A percentile compares a stretch with the other conserved stretches of the same genome.
phyloP scores from a whole-genome alignment of 805 yeast genomes.

The Kodamaea lidongshanica region DNA sequence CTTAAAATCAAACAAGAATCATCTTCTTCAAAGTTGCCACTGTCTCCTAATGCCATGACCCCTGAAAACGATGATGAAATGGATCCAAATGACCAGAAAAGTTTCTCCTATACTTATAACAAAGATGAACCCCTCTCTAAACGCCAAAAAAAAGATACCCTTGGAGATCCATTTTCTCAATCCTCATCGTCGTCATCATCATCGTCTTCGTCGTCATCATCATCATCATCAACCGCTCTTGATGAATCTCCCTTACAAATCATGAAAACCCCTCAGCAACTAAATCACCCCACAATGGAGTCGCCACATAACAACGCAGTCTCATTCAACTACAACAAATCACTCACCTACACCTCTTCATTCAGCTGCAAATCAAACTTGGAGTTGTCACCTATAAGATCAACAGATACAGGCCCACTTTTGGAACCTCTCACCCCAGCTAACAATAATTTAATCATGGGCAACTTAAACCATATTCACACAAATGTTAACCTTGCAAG shows the following conservation, averaged over 20 bases:
- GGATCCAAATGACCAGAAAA: slow-evolving; percentile 11
- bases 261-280: slow-evolving; percentile 11
- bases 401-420: slow-evolving; percentile 57
- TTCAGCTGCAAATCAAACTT: slow-evolving; percentile 61
- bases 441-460: slow-evolving; percentile 10
- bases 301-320: no score
- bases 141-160: slow-evolving; percentile 5
- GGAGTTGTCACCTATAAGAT: slow-evolving; percentile 55
- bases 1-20: slow-evolving; percentile 10
- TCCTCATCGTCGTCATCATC: no score
- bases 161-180: no score
- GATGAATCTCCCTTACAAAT: slow-evolving; percentile 1
- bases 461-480: slow-evolving; percentile 6
- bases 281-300: slow-evolving; percentile 19
- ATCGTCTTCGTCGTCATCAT: no score
- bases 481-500: slow-evolving; percentile 5
- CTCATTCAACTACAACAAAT: no score
- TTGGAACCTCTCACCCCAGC: slow-evolving; percentile 59
- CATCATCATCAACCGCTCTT: no score
- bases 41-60: slow-evolving; percentile 22
- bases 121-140: slow-evolving; percentile 5
- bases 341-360: slow-evolving; percentile 53
- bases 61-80: slow-evolving; percentile 15
- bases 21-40: slow-evolving; percentile 23
- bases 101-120: slow-evolving; percentile 7